A percentile compares a stretch with the other conserved stretches of the same genome.
Conservation (phyloP, 2,329 filamentous ascomycete genomes). For the Nemania diffusa region DNA sequence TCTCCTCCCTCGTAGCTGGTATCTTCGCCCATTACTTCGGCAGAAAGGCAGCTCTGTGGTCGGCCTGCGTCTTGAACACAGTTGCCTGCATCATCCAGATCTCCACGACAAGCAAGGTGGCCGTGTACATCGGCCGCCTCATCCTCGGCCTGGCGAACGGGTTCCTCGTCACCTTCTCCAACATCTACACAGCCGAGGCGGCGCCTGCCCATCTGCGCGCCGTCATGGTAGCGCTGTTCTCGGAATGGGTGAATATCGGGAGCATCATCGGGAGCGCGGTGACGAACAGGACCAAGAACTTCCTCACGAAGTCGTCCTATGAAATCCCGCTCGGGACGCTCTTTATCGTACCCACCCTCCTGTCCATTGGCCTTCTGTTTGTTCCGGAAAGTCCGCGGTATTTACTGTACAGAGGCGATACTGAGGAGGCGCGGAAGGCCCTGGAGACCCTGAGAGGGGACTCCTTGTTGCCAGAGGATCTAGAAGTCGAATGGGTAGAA, state of each 20-base stretch:
- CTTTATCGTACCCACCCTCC: constrained; percentile 58
- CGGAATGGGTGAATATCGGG: constrained; percentile 61
- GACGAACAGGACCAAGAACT: constrained; percentile 54
- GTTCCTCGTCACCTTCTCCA: constrained; percentile 58
- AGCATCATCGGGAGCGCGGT: constrained; percentile 58
- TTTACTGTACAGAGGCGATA: constrained; percentile 51
- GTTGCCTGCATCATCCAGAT: constrained; percentile 58
- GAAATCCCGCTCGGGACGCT: constrained; percentile 59
- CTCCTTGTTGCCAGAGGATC: constrained; percentile 46
- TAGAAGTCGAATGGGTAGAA: constrained; percentile 55
- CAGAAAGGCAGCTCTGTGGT: constrained; percentile 58
- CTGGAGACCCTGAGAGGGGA: constrained; percentile 48
- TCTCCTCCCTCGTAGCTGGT: constrained; percentile 60
- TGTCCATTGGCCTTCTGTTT: constrained; percentile 58
- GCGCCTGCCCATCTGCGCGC: constrained; percentile 60
- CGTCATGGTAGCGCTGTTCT: constrained; percentile 59
- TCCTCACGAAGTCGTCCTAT: constrained; percentile 54
- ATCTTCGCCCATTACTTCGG: constrained; percentile 60
- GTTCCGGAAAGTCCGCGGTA: constrained; percentile 60
- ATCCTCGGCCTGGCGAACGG: constrained; percentile 57
- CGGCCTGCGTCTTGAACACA: constrained; percentile 58
- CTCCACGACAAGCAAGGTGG: constrained; percentile 52
- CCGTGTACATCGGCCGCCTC: constrained; percentile 59
- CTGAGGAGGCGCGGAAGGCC: constrained; percentile 44
- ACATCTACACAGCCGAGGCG: constrained; percentile 60